Evolutionary conservation across 768 basidiomycete species (phyloP), one percentile per base, ranked within the genome.

Genomic region (Hygrocybe coccinea): DNA sequence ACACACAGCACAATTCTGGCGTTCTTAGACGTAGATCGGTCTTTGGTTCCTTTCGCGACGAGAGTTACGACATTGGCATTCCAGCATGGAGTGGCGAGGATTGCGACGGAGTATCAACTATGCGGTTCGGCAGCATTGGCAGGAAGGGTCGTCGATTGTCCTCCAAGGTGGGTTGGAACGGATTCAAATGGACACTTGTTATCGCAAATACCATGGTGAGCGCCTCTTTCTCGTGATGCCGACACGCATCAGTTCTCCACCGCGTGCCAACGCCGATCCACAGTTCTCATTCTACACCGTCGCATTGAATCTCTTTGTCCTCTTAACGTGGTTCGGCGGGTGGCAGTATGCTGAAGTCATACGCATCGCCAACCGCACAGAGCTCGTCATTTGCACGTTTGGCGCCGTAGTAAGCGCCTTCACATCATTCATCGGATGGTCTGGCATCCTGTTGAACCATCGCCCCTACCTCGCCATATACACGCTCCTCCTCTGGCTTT

Each of bases 111-210:
- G 29, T 29, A 4, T 29, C 29, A 8, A 29, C 4, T 8, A 29
- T 8, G 4, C 29, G 29, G 29, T 29, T 29, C 8, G 29, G 29
- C 29, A 8, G 29, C 4, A 29, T 29, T 29, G 29, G 29, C 29
- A 3, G 8, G 29, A 29, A 29, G 29, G 29, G 29, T 29, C 4
- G 4, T 29, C 4, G 29, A 29, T 3, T 29, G 29, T 3, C 29
- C 29, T 29, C 46, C 50, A 71, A 72, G 56, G 69, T 87, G 56
- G 73, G 83, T 10, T 93, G 91, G 91, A 92, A 84, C 65, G 79
- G 75, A 59, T 93, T 92, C 79, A 93, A 94, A 67, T 91, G 89
- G 89, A 71, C 78, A 11, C 67, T 93, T 3, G 85, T 92, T 67
- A 41, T 81, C 47, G 72, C 86, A 46, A 92, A 91, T 64, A 62